phyloP scores from a whole-genome alignment of 768 basidiomycete species.

The Leccinum rimulosum region DNA sequence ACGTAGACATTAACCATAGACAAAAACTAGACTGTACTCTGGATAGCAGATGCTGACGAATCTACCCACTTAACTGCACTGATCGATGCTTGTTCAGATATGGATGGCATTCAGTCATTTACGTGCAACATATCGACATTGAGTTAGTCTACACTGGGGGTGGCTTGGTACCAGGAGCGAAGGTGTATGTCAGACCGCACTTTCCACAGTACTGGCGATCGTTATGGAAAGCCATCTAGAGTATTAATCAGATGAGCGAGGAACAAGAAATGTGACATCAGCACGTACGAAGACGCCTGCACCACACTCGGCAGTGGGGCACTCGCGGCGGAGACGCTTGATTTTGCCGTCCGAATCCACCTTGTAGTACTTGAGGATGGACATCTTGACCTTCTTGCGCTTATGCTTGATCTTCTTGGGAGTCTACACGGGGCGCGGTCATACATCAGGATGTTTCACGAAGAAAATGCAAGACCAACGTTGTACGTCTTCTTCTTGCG shows the following conservation, averaged over 20 bases:
- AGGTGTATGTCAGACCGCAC: slow-evolving; percentile 85
- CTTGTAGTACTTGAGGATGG: slow-evolving; percentile 99
- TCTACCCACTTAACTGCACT: not conserved
- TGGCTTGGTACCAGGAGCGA: slow-evolving; percentile 77
- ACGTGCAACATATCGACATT: slow-evolving; percentile 10
- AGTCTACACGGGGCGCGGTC: slow-evolving; percentile 47
- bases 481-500: slow-evolving; percentile 99
- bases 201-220: slow-evolving; percentile 99
- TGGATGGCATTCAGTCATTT: slow-evolving; percentile 11
- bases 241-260: slow-evolving; percentile 8
- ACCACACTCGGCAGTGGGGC: slow-evolving; percentile 80
- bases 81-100: not conserved
- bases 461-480: slow-evolving; percentile 45
- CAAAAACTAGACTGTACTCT: not conserved
- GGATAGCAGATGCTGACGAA: not conserved
- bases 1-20: not conserved
- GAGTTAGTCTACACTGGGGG: slow-evolving; percentile 53
- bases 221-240: slow-evolving; percentile 96
- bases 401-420: slow-evolving; percentile 99
- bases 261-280: not conserved
- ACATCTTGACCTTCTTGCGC: slow-evolving; percentile 99
- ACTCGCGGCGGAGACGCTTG: slow-evolving; percentile 98
- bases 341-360: slow-evolving; percentile 99
- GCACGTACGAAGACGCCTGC: slow-evolving; percentile 77
- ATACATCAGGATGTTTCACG: slow-evolving; percentile 1